phyloP scores from a whole-genome alignment of 2,329 filamentous ascomycete species.

The Xylariomycetidae sp. region DNA sequence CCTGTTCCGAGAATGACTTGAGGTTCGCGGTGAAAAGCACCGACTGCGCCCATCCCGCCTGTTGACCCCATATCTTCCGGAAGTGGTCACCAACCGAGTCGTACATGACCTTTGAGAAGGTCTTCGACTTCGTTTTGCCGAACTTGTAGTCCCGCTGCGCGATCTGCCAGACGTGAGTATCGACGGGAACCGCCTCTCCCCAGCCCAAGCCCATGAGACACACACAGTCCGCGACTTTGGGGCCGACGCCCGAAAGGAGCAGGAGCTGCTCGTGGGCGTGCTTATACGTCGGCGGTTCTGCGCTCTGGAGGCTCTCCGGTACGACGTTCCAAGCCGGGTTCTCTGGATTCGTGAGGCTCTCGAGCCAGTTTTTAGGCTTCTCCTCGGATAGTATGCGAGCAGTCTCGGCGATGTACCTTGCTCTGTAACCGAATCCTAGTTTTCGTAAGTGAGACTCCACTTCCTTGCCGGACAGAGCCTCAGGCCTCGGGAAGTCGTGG shows the following conservation, averaged over 20 bases:
- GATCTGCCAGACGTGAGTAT: conserved; percentile 99
- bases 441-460: conserved; percentile 77
- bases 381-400: conserved; percentile 68
- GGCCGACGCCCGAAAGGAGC: conserved; percentile 79
- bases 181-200: conserved; percentile 91
- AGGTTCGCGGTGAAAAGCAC: conserved; percentile 94
- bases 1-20: conserved; percentile 71
- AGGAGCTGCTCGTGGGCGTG: conserved; percentile 77
- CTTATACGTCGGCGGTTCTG: conserved; percentile 60
- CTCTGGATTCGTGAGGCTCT: conserved; percentile 72
- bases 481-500: conserved; percentile 81
- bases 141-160: conserved; percentile 95
- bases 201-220: conserved; percentile 95
- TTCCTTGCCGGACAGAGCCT: conserved; percentile 64
- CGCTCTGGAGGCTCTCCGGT: conserved; percentile 45
- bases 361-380: conserved; percentile 69
- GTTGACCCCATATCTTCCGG: conserved; percentile 80
- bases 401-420: conserved; percentile 86
- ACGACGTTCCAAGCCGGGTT: conserved; percentile 50
- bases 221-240: conserved; percentile 96
- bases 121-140: conserved; percentile 75
- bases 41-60: conserved; percentile 96
- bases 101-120: conserved; percentile 83
- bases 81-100: conserved; percentile 89
- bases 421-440: conserved; percentile 90